A percentile compares a stretch with the other conserved stretches of the same genome.
Conservation (phyloP, 495 filamentous ascomycete species). For the Echria macrotheca region DNA sequence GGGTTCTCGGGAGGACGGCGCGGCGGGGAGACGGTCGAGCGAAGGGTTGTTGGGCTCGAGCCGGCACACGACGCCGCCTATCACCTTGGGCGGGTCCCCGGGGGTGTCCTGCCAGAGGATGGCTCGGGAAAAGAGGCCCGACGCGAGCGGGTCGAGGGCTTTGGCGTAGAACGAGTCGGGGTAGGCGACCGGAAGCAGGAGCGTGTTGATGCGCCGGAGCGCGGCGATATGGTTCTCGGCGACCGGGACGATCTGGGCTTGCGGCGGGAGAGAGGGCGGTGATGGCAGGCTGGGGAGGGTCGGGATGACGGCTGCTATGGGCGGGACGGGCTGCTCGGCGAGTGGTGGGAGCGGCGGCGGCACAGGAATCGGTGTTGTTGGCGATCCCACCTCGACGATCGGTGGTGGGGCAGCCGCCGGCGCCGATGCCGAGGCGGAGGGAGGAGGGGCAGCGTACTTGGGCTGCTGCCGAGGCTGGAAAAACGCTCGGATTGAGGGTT, state of each 20-base stretch:
- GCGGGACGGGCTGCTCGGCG: conserved; percentile 6
- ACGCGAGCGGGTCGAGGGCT: conserved; percentile 60
- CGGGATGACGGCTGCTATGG: conserved; percentile 28
- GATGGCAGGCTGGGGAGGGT: conserved; percentile 27
- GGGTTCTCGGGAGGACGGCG: background rate
- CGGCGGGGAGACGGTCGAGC: background rate
- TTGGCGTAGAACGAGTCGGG: conserved; percentile 80
- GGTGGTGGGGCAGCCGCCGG: background rate
- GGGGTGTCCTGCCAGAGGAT: conserved; percentile 49
- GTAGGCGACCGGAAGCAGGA: conserved; percentile 85
- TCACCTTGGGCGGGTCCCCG: conserved; percentile 49
- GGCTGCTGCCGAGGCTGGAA: conserved; percentile 24
- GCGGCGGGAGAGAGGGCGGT: conserved; percentile 33
- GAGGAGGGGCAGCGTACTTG: conserved; percentile 22
- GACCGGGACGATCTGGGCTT: conserved; percentile 56
- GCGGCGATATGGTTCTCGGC: conserved; percentile 60
- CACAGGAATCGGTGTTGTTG: conserved; percentile 20
- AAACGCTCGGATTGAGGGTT: conserved; percentile 48
- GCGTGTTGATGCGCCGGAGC: conserved; percentile 72
- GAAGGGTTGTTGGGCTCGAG: conserved; percentile 46
- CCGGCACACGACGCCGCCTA: conserved; percentile 81
- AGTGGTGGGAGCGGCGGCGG: conserved; percentile 13
- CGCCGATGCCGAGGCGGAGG: conserved; percentile 10
- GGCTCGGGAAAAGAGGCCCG: conserved; percentile 68
- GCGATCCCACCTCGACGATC: no score